phyloP scores from a whole-genome alignment of 2,329 filamentous ascomycete genomes.

The Aotearoamyces nothofagi region DNA sequence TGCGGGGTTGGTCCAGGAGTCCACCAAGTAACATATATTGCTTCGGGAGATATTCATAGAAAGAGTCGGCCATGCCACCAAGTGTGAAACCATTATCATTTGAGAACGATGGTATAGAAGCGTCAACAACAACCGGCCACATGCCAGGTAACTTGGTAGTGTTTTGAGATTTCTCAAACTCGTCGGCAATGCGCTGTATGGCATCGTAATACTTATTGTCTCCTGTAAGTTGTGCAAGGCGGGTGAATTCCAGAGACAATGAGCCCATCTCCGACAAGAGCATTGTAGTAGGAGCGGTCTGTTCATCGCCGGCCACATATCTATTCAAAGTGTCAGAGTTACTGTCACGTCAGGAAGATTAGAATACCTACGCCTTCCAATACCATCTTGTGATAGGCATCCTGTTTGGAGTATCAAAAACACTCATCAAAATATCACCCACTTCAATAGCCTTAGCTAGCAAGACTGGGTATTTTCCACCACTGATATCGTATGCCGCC shows the following conservation, averaged over 20 bases:
- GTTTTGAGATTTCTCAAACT: conserved; percentile 36
- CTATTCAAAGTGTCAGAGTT: conserved; percentile 28
- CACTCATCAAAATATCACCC: conserved; percentile 54
- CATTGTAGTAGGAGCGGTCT: conserved; percentile 38
- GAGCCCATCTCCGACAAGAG: conserved; percentile 46
- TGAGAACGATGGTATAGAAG: conserved; percentile 39
- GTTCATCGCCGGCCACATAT: conserved; percentile 40
- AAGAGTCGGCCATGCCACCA: conserved; percentile 39
- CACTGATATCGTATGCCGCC: conserved; percentile 76
- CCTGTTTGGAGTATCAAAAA: conserved; percentile 79
- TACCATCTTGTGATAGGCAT: conserved; percentile 50
- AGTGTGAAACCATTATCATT: conserved; percentile 36
- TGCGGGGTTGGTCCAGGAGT: conserved; percentile 30
- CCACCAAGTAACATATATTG: conserved; percentile 54
- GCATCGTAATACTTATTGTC: conserved; percentile 49
- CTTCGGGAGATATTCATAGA: conserved; percentile 52
- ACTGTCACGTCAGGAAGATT: neutral
- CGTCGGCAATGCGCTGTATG: conserved; percentile 37
- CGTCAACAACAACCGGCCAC: conserved; percentile 41
- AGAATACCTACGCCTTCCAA: conserved; percentile 5
- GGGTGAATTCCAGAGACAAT: conserved; percentile 45
- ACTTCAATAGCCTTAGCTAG: conserved; percentile 56
- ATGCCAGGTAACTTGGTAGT: conserved; percentile 42
- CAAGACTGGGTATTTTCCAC: conserved; percentile 48
- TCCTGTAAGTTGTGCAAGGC: conserved; percentile 47